These are phyloP conservation scores for Oryza longistaminata DNA, from an alignment of 176 grass and related monocot species.

Conservation along the genomic window DNA sequence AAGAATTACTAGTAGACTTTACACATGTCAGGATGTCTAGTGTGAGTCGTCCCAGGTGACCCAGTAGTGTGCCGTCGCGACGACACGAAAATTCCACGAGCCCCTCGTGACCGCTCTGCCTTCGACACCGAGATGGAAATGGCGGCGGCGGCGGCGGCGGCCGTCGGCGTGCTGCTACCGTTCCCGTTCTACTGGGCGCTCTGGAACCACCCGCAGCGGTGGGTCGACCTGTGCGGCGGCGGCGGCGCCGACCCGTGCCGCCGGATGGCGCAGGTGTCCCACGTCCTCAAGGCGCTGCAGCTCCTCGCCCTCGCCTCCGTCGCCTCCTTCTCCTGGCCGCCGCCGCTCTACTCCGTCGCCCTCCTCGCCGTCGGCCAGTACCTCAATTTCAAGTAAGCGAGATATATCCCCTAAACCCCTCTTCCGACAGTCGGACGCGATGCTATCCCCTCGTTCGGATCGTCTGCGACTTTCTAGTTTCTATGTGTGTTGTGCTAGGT, in stretches of 20 bases:
- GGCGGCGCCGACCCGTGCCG: conserved; percentile 59
- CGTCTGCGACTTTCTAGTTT: no score
- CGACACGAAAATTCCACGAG: background rate
- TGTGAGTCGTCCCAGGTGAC: no score
- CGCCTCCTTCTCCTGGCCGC: conserved; percentile 65
- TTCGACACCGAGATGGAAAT: background rate
- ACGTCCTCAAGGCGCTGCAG: conserved; percentile 77
- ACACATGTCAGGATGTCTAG: no score
- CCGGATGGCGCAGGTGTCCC: conserved; percentile 89
- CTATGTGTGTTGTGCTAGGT: background rate
- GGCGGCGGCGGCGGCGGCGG: conserved; percentile 28
- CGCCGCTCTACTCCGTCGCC: conserved; percentile 51
- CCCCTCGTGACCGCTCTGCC: no score
- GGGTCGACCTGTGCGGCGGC: conserved; percentile 78
- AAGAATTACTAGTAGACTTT: no score
- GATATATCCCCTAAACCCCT: background rate
- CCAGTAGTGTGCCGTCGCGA: no score
- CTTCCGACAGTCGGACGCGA: background rate
- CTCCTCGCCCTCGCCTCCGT: conserved; percentile 78
- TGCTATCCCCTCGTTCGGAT: background rate
- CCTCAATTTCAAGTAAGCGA: conserved; percentile 91
- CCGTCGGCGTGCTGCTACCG: conserved; percentile 58
- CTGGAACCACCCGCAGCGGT: conserved; percentile 73
- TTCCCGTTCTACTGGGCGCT: conserved; percentile 88
- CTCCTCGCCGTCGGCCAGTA: conserved; percentile 74